Evolutionary conservation across 2,329 filamentous ascomycete genomes (phyloP).

Genomic region (Didymella exigua): DNA sequence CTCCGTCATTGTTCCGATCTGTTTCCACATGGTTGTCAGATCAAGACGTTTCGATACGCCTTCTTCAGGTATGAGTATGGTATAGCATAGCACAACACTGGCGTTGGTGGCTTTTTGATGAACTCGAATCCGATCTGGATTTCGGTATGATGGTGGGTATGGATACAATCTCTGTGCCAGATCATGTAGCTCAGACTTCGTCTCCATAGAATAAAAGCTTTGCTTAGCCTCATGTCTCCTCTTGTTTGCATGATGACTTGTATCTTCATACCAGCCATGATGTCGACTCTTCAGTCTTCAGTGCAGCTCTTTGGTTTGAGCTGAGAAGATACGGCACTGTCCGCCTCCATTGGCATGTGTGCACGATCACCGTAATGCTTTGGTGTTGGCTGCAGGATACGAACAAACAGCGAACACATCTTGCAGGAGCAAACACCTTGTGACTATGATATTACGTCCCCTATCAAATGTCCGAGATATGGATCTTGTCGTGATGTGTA

Average conservation of each 20-base stretch:
- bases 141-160: conserved; percentile 21
- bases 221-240: conserved; percentile 18
- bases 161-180: conserved; percentile 27
- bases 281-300: no score
- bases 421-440: not conserved
- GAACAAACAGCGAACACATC: not conserved
- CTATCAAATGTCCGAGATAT: not conserved
- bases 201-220: conserved; percentile 20
- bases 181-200: conserved; percentile 18
- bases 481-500: not conserved
- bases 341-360: no score
- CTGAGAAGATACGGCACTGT: no score
- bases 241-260: conserved; percentile 15
- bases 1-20: conserved; percentile 17
- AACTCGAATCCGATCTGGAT: conserved; percentile 19
- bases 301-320: no score
- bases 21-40: conserved; percentile 24
- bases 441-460: not conserved
- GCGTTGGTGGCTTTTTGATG: conserved; percentile 17
- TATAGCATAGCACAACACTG: conserved; percentile 17
- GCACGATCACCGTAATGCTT: no score
- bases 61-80: conserved; percentile 12
- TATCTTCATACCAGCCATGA: no score
- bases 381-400: no score
- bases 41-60: conserved; percentile 13